Evolutionary conservation across 768 basidiomycete species (phyloP).

Genomic region (Macrolepiota albuminosa): DNA sequence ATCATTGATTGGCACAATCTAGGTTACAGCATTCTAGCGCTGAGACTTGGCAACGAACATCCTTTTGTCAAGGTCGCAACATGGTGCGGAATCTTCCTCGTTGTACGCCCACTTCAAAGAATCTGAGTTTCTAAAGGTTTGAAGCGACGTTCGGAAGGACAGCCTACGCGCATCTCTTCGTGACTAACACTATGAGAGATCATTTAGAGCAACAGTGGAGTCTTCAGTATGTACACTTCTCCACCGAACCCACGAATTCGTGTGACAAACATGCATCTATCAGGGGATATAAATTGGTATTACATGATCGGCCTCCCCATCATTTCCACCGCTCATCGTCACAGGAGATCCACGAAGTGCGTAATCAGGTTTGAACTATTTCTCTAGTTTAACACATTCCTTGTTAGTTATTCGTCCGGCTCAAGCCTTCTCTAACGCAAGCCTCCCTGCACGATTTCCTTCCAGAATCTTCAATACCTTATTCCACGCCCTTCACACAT

Average conservation of each 20-base stretch:
- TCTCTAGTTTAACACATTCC: slow-evolving; percentile 1
- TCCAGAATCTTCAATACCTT: slow-evolving; percentile 45
- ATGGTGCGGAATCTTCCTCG: slow-evolving; percentile 41
- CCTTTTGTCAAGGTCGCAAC: slow-evolving; percentile 69
- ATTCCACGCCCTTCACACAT: slow-evolving; percentile 60
- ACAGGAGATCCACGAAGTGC: slow-evolving; percentile 74
- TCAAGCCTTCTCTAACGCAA: slow-evolving; percentile 33
- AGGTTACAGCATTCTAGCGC: slow-evolving; percentile 86
- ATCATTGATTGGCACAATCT: slow-evolving; percentile 99
- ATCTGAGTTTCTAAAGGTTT: slow-evolving; percentile 48
- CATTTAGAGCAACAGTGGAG: slow-evolving; percentile 68
- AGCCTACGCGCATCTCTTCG: slow-evolving; percentile 91
- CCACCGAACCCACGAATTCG: background rate
- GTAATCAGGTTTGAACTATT: slow-evolving; percentile 5
- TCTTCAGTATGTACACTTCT: slow-evolving; percentile 52
- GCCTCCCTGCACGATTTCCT: slow-evolving; percentile 43
- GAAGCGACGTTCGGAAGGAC: slow-evolving; percentile 73
- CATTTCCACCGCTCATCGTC: slow-evolving; percentile 73
- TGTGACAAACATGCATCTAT: background rate
- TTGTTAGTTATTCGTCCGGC: slow-evolving; percentile 45
- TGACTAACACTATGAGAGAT: slow-evolving; percentile 83
- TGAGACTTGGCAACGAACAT: slow-evolving; percentile 70
- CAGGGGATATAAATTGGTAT: slow-evolving; percentile 74
- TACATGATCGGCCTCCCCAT: slow-evolving; percentile 88
- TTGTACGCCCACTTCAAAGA: background rate